Percentiles rank a stretch among this genome's conserved stretches.
These are phyloP conservation scores for Scleromitrula shiraiana DNA, from an alignment of 2,329 filamentous ascomycete genomes.

Conservation along the genomic window DNA sequence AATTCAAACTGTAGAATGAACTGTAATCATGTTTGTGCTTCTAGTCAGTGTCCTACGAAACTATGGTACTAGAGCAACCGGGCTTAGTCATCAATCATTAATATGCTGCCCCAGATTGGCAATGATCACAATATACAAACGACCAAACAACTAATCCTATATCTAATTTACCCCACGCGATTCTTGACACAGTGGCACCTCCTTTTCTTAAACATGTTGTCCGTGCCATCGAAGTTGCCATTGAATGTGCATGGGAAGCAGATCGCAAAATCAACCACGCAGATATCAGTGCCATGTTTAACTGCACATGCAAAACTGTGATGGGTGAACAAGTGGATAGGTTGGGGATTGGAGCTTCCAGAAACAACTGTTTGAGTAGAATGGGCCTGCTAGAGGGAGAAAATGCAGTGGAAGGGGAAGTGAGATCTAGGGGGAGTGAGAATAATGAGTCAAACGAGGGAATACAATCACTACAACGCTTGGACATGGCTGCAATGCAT, in stretches of 20 bases:
- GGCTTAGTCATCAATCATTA: too few species aligned
- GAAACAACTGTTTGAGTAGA: slow-evolving; percentile 7
- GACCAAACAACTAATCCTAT: too few species aligned
- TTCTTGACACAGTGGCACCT: background rate
- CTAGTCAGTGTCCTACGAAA: too few species aligned
- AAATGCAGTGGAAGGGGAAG: slow-evolving; percentile 6
- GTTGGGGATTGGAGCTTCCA: slow-evolving; percentile 3
- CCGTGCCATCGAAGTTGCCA: slow-evolving; percentile 12
- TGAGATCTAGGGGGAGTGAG: background rate
- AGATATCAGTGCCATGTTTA: slow-evolving; percentile 14
- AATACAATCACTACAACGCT: background rate
- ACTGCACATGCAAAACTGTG: slow-evolving; percentile 13
- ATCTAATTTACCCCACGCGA: too few species aligned
- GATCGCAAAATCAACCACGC: background rate
- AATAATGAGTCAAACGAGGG: background rate
- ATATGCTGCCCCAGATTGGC: too few species aligned
- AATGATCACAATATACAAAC: too few species aligned
- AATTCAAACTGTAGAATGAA: too few species aligned
- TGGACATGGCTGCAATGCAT: background rate
- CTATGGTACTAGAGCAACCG: too few species aligned
- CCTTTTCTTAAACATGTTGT: slow-evolving; percentile 3
- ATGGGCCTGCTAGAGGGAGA: slow-evolving; percentile 10
- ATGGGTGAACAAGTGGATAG: background rate
- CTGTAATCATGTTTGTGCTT: too few species aligned
- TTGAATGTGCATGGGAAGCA: slow-evolving; percentile 3